Percentiles rank a stretch among this genome's conserved stretches.
Evolutionary conservation across 2,329 filamentous ascomycete genomes (phyloP).

Genomic region (Paraconiothyrium brasiliense): DNA sequence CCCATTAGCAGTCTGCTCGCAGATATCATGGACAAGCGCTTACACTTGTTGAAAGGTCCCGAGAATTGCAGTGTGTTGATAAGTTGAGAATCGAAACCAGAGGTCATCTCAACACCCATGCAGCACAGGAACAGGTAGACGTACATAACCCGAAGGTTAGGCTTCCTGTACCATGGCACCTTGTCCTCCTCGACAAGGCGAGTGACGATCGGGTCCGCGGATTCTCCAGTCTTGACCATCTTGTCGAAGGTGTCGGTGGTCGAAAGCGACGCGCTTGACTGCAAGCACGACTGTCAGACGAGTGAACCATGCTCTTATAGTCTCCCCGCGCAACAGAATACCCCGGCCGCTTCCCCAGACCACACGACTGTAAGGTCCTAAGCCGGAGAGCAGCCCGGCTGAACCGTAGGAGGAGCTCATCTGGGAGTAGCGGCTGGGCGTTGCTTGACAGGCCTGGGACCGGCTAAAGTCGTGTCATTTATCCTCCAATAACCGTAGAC

Average conservation of each 20-base stretch:
- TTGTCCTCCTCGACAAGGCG: slow-evolving; percentile 54
- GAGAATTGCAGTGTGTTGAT: slow-evolving; percentile 51
- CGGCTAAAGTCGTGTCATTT: slow-evolving; percentile 22
- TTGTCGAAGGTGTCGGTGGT: slow-evolving; percentile 23
- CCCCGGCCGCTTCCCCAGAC: slow-evolving; percentile 40
- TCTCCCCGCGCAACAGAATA: slow-evolving; percentile 13
- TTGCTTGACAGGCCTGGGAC: slow-evolving; percentile 13
- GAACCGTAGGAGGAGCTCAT: slow-evolving; percentile 36
- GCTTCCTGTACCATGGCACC: slow-evolving; percentile 55
- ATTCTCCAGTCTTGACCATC: slow-evolving; percentile 35
- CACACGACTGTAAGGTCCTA: slow-evolving; percentile 24
- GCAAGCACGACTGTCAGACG: slow-evolving; percentile 16
- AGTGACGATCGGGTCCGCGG: slow-evolving; percentile 53
- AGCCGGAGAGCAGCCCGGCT: slow-evolving; percentile 37
- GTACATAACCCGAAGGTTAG: slow-evolving; percentile 51
- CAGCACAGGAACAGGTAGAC: slow-evolving; percentile 48
- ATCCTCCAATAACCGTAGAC: slow-evolving; percentile 21
- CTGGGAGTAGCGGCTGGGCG: slow-evolving; percentile 37
- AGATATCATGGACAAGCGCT: neutral
- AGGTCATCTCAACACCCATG: slow-evolving; percentile 52
- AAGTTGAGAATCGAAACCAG: slow-evolving; percentile 50
- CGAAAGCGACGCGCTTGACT: slow-evolving; percentile 23
- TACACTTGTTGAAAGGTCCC: slow-evolving; percentile 46
- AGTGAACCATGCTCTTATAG: slow-evolving; percentile 37
- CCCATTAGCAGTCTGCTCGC: slow-evolving; percentile 17